Conservation (phyloP, 208 protist species). For the Wallacemonas rigidus region DNA sequence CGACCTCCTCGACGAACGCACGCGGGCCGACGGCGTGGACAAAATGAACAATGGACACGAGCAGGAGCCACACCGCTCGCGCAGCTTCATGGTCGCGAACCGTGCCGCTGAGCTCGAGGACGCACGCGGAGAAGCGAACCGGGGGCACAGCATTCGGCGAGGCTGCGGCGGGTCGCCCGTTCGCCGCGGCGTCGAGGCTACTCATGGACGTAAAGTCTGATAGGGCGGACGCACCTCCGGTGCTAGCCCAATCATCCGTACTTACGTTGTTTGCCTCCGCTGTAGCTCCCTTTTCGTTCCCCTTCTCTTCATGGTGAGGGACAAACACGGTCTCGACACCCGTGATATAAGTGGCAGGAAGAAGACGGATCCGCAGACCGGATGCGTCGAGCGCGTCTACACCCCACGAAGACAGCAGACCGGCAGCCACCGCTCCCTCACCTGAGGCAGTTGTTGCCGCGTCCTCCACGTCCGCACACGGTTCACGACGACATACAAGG, state of each 20-base stretch:
- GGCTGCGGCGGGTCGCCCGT: neutral
- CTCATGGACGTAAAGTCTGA: neutral
- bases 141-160: neutral
- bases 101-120: neutral
- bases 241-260: conserved; percentile 15
- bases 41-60: conserved; percentile 39
- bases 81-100: neutral
- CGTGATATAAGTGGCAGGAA: conserved; percentile 24
- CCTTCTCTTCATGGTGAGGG: too few relatives aligned
- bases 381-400: neutral
- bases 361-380: conserved; percentile 30
- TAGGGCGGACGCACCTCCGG: neutral
- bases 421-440: neutral
- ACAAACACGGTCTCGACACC: neutral
- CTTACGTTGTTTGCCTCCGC: conserved; percentile 18
- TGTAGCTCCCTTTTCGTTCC: too few relatives aligned
- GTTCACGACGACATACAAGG: neutral
- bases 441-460: neutral
- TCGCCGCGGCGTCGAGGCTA: neutral
- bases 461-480: neutral
- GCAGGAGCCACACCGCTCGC: conserved; percentile 32
- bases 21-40: conserved; percentile 48
- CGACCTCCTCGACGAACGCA: conserved; percentile 32
- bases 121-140: conserved; percentile 1
- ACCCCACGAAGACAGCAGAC: conserved; percentile 6